Evolutionary conservation across 1,284 basidiomycete genomes (phyloP), one percentile per base, ranked within the genome.

Genomic region (Cronartium quercuum): DNA sequence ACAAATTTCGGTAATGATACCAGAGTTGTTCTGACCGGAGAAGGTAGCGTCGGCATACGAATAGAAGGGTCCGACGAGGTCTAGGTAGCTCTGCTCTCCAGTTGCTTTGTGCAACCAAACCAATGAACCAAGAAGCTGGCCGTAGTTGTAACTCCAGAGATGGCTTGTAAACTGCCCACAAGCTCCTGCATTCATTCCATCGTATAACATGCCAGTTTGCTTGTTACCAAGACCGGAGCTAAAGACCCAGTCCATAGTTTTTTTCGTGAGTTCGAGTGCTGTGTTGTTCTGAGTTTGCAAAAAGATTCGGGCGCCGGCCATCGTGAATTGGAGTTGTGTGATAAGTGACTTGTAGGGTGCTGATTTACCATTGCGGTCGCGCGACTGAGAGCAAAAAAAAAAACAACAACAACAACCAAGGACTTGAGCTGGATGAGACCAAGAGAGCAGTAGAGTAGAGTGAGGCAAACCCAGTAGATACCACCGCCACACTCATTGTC

Each of bases 131-230:
- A 41, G 57, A 15, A 74, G 55, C 9, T 38, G 29, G 2, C 70
- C 70, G 35, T 74, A 74, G 64, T 74, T 74, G 55, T 74, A 74
- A 66, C 51, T 58, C 70, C 70, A 74, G 15, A 74, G n/a, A 58
- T 74, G 70, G 6, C 47, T 42, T n/a, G 70, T 66, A 66, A 74
- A 74, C 41, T 51, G 37, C 15, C 57, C 57, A 15, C 70, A 74
- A 35, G 63, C 70, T 13, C 64, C 70, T 1, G 55, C 70, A 38
- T 74, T 74, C 64, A 74, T 65, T 10, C 70, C 70, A 40, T 74
- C 70, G 34, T 55, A 65, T 18, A 74, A 29, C 5, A 74, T 34
- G 13, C 70, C 70, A 1, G 44, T 66, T 42, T 74, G 70, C 4
- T 24, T 29, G 34, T 74, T 74, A 18, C 70, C 70, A 1, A 74